A percentile compares a stretch with the other conserved stretches of the same genome.
Evolutionary conservation across 352 stramenopile genomes (phyloP).

Genomic region (Thalassiosira hispida): DNA sequence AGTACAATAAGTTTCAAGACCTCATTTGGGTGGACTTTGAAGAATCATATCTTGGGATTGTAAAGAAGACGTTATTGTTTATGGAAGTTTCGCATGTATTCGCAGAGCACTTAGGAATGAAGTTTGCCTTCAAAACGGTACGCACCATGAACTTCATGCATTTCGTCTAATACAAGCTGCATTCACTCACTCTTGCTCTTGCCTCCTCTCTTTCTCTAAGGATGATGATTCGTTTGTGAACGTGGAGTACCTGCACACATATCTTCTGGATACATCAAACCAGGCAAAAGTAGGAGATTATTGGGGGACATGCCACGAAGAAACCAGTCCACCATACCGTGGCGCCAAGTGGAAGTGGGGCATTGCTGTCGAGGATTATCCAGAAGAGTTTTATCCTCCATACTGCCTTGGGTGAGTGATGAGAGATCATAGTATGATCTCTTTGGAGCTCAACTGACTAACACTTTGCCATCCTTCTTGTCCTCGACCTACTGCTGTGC

Average conservation of each 20-base stretch:
- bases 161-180: no score
- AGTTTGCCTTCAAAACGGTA: neutral
- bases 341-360: neutral
- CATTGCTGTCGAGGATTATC: neutral
- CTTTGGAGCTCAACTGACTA: no score
- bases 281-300: no score
- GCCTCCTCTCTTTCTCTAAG: no score
- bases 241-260: no score
- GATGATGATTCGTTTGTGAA: no score
- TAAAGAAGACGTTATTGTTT: neutral
- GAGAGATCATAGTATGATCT: no score
- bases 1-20: constrained; percentile 5
- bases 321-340: neutral
- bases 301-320: neutral
- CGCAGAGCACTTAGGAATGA: neutral
- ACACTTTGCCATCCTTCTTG: no score
- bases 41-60: neutral
- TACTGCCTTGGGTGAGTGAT: neutral
- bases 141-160: neutral
- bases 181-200: no score
- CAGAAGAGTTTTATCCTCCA: neutral
- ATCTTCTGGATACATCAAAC: no score
- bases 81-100: neutral
- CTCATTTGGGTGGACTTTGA: constrained; percentile 7
- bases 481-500: no score